These are phyloP conservation scores for Tulasnella sp. DNA, from an alignment of 768 basidiomycete species.

Conservation along the genomic window DNA sequence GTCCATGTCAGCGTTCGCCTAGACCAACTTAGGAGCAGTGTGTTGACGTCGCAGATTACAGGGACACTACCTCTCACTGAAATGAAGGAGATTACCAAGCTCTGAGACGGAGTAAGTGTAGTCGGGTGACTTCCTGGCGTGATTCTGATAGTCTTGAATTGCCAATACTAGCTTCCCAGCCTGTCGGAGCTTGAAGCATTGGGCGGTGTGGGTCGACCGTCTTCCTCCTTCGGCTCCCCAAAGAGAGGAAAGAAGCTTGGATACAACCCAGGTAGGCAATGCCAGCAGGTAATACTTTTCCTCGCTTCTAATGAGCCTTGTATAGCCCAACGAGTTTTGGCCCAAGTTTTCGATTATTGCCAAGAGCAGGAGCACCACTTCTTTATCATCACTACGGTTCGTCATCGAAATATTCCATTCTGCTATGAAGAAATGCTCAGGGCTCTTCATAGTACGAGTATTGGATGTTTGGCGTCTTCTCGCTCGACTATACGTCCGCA, in stretches of 20 bases:
- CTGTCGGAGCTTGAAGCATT: no score
- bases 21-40: accelerated
- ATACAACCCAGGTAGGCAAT: no score
- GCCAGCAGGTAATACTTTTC: no score
- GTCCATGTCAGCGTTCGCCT: not conserved
- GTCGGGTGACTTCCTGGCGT: no score
- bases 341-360: not conserved
- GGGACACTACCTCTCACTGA: not conserved
- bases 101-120: no score
- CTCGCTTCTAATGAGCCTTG: not conserved
- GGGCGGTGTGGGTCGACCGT: no score
- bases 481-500: not conserved
- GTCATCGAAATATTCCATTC: no score
- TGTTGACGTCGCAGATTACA: no score
- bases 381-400: not conserved
- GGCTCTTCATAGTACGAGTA: not conserved
- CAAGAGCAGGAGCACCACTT: not conserved
- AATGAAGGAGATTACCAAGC: not conserved
- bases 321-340: not conserved
- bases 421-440: no score
- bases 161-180: not conserved
- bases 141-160: no score
- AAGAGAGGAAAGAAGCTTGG: no score
- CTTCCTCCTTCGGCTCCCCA: no score
- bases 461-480: not conserved